Conservation (phyloP, 163 green algal genomes). For the Volvox carteri region DNA sequence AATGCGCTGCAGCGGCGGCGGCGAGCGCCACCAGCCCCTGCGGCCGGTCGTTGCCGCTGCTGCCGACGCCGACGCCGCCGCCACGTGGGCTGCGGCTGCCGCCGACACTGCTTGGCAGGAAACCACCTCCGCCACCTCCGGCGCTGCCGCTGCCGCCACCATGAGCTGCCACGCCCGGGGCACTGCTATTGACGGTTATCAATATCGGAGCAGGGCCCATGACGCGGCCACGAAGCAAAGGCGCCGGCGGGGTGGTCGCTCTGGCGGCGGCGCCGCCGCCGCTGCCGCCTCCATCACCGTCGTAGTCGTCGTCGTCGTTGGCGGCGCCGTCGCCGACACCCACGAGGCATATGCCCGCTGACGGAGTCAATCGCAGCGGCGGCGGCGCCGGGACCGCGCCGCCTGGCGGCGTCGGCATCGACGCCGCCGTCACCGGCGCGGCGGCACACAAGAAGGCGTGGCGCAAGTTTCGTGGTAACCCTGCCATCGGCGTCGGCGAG, state of each 20-base stretch:
- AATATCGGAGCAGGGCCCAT: background rate
- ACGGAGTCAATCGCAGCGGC: background rate
- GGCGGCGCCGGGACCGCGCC: background rate
- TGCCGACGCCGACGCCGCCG: background rate
- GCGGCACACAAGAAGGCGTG: background rate
- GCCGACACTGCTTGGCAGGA: background rate
- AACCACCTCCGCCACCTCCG: background rate
- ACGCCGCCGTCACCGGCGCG: background rate
- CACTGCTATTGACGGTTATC: background rate
- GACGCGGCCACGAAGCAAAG: background rate
- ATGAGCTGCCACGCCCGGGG: background rate
- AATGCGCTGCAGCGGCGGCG: conserved; percentile 15
- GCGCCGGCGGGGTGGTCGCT: background rate
- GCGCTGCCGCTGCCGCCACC: background rate
- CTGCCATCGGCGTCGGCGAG: background rate
- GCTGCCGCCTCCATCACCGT: background rate
- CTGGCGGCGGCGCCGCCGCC: background rate
- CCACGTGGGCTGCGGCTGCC: background rate
- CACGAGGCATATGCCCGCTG: conserved; percentile 1
- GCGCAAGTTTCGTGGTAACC: background rate
- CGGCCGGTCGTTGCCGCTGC: background rate
- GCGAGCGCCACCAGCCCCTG: background rate
- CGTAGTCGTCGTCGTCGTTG: background rate
- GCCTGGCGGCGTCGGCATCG: background rate
- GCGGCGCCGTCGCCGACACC: background rate